Evolutionary conservation across 73 alveolate species (phyloP).

Genomic region (Halteria grandinella): DNA sequence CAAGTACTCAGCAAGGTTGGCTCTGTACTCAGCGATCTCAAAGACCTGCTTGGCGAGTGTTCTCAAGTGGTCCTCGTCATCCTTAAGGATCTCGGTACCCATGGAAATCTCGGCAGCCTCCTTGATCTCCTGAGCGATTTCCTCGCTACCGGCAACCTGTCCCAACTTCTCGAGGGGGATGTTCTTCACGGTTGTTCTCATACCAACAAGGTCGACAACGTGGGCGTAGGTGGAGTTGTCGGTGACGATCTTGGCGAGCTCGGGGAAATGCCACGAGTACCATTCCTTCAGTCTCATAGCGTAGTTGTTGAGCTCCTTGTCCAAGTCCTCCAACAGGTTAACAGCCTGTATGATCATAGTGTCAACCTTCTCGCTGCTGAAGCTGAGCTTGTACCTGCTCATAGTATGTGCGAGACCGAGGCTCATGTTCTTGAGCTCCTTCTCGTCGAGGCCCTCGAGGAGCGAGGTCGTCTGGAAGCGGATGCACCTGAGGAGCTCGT

Average conservation of each 20-base stretch:
- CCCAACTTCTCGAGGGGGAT: slow-evolving; percentile 73
- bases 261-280: slow-evolving; percentile 99
- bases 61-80: slow-evolving; percentile 93
- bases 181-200: slow-evolving; percentile 84
- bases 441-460: slow-evolving; percentile 92
- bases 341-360: slow-evolving; percentile 99
- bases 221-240: slow-evolving; percentile 98
- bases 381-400: slow-evolving; percentile 93
- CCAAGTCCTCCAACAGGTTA: slow-evolving; percentile 97
- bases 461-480: slow-evolving; percentile 90
- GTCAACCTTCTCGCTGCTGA: slow-evolving; percentile 98
- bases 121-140: slow-evolving; percentile 89
- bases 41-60: slow-evolving; percentile 89
- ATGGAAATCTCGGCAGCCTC: slow-evolving; percentile 95
- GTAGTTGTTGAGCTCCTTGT: slow-evolving; percentile 99
- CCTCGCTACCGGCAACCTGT: slow-evolving; percentile 87
- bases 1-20: slow-evolving; percentile 86
- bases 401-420: slow-evolving; percentile 97
- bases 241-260: slow-evolving; percentile 97
- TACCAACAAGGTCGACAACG: slow-evolving; percentile 91
- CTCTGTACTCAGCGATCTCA: slow-evolving; percentile 91
- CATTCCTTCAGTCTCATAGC: slow-evolving; percentile 99
- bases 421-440: slow-evolving; percentile 92
- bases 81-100: slow-evolving; percentile 99
- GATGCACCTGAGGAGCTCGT: slow-evolving; percentile 94